phyloP scores from a whole-genome alignment of 2,329 filamentous ascomycete species.

The Botryosphaeria agaves region DNA sequence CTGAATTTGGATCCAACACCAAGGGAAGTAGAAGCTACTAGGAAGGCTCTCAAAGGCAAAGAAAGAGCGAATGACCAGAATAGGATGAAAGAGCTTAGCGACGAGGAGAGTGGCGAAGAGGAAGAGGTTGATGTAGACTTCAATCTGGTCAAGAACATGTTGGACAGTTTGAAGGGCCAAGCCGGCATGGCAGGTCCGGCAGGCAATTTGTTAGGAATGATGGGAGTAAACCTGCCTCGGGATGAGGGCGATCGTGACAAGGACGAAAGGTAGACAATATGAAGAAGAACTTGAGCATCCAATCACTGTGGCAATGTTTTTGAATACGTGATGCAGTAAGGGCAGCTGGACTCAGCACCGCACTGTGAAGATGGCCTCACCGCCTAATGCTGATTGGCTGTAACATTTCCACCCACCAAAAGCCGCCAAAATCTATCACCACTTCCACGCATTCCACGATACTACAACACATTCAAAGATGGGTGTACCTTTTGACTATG shows the following conservation, averaged over 20 bases:
- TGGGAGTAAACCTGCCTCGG: conserved; percentile 67
- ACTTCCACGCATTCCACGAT: neutral
- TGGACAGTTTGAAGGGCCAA: conserved; percentile 87
- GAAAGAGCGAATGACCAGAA: conserved; percentile 12
- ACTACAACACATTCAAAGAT: conserved; percentile 13
- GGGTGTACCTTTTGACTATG: conserved; percentile 57
- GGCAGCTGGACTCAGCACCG: too few relatives aligned
- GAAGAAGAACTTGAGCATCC: too few relatives aligned
- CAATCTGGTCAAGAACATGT: conserved; percentile 73
- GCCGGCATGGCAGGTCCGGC: conserved; percentile 72
- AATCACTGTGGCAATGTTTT: too few relatives aligned
- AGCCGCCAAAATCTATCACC: neutral
- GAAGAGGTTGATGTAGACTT: conserved; percentile 56
- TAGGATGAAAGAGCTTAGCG: conserved; percentile 10
- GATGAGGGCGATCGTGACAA: conserved; percentile 45
- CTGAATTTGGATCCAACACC: conserved; percentile 27
- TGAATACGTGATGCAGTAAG: too few relatives aligned
- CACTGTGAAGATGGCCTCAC: neutral
- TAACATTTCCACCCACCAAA: neutral
- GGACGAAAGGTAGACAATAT: too few relatives aligned
- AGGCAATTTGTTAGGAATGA: conserved; percentile 70
- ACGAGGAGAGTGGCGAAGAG: conserved; percentile 14
- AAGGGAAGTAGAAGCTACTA: conserved; percentile 4
- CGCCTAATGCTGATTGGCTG: neutral
- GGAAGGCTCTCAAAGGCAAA: conserved; percentile 5